Evolutionary conservation across 352 stramenopile species (phyloP).

Genomic region (Thraustochytrium striatum): DNA sequence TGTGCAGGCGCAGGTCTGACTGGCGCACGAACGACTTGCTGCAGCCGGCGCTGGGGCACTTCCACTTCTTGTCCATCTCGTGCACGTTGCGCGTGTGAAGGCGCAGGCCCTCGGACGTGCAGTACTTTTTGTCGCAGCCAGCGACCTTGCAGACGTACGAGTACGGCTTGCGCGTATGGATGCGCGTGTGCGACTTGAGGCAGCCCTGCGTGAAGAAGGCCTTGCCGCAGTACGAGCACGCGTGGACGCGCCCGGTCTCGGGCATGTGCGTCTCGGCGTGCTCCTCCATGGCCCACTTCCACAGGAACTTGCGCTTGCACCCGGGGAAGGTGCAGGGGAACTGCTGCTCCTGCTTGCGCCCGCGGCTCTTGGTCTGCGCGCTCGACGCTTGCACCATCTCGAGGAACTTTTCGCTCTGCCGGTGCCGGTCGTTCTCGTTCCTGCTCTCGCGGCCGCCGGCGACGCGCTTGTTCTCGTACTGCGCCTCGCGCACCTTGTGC

Average conservation of each 20-base stretch:
- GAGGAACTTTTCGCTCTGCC: slow-evolving; percentile 9
- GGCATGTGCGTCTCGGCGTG: slow-evolving; percentile 41
- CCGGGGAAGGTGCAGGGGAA: slow-evolving; percentile 30
- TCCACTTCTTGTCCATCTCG: slow-evolving; percentile 46
- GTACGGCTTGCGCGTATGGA: slow-evolving; percentile 47
- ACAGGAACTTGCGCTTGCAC: slow-evolving; percentile 22
- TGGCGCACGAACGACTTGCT: slow-evolving; percentile 47
- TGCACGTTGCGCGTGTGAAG: slow-evolving; percentile 48
- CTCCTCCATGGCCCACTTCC: slow-evolving; percentile 39
- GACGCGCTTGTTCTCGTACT: too few species aligned
- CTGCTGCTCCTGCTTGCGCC: background rate
- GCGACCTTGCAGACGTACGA: slow-evolving; percentile 49
- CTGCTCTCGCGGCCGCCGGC: too few species aligned
- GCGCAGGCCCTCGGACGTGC: slow-evolving; percentile 42
- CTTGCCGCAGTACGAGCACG: slow-evolving; percentile 42
- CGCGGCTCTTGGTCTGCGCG: background rate
- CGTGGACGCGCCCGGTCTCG: slow-evolving; percentile 16
- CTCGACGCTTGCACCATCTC: slow-evolving; percentile 1
- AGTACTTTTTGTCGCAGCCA: slow-evolving; percentile 46
- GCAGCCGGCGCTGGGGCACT: slow-evolving; percentile 38
- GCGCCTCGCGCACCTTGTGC: too few species aligned
- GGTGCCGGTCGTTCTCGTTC: slow-evolving; percentile 21
- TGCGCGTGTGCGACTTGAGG: slow-evolving; percentile 46
- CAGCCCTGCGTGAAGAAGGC: slow-evolving; percentile 46
- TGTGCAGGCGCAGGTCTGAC: slow-evolving; percentile 41